phyloP scores from a whole-genome alignment of 2,329 filamentous ascomycete species.

The Pyricularia sp. region DNA sequence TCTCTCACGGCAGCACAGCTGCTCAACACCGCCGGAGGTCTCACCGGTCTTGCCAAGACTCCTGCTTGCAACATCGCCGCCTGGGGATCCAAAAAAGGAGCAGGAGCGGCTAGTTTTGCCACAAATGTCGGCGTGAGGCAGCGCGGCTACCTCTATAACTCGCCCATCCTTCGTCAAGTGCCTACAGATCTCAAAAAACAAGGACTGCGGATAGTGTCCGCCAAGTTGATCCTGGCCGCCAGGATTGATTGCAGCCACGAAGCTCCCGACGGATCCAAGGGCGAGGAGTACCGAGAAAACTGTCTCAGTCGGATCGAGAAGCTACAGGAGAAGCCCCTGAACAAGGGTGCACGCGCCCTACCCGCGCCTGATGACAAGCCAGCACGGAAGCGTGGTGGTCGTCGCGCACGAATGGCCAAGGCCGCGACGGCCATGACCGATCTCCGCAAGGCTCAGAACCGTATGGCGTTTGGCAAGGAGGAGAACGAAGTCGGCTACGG shows the following conservation, averaged over 20 bases:
- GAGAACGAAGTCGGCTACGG: slow-evolving; percentile 90
- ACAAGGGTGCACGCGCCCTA: slow-evolving; percentile 74
- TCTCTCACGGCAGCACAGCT: slow-evolving; percentile 89
- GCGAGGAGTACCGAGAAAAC: slow-evolving; percentile 67
- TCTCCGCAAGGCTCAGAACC: slow-evolving; percentile 87
- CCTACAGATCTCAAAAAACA: slow-evolving; percentile 81
- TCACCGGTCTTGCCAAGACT: slow-evolving; percentile 80
- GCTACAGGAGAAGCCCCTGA: slow-evolving; percentile 79
- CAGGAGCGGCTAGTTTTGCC: slow-evolving; percentile 62
- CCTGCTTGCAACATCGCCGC: slow-evolving; percentile 87
- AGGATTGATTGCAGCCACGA: slow-evolving; percentile 79
- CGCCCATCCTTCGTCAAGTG: slow-evolving; percentile 74
- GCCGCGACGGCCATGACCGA: slow-evolving; percentile 96
- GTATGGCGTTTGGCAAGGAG: slow-evolving; percentile 90
- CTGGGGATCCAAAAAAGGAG: slow-evolving; percentile 79
- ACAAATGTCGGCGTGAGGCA: slow-evolving; percentile 86
- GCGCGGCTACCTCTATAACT: slow-evolving; percentile 88
- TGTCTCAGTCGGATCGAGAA: slow-evolving; percentile 84
- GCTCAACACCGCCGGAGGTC: slow-evolving; percentile 84
- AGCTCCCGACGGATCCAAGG: slow-evolving; percentile 67
- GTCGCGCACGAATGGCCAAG: slow-evolving; percentile 85
- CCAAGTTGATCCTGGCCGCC: slow-evolving; percentile 86
- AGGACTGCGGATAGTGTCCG: slow-evolving; percentile 87
- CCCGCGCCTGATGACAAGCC: slow-evolving; percentile 94
- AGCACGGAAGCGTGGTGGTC: slow-evolving; percentile 78